Conservation (phyloP, 352 stramenopile genomes). For the Phytophthora sp. region DNA sequence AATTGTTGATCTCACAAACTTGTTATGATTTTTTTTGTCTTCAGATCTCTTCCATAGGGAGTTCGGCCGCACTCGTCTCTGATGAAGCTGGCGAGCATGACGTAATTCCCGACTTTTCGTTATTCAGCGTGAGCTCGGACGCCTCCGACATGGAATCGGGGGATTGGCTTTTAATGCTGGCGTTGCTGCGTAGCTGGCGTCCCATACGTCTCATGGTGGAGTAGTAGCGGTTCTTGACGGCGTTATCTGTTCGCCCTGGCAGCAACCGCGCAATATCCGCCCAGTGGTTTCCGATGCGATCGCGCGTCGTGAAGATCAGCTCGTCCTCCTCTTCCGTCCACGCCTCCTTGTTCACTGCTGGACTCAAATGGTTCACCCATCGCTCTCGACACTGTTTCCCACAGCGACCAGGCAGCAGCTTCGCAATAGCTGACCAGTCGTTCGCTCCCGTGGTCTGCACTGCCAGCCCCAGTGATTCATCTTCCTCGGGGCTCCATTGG, state of each 20-base stretch:
- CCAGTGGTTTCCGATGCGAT: constrained; percentile 96
- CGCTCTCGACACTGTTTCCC: constrained; percentile 97
- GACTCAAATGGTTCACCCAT: constrained; percentile 97
- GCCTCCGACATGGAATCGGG: constrained; percentile 30
- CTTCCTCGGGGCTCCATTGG: constrained; percentile 67
- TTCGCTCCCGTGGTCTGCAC: constrained; percentile 64
- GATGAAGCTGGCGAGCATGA: constrained; percentile 31
- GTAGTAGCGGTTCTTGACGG: constrained; percentile 97
- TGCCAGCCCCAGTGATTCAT: constrained; percentile 56
- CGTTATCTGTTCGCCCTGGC: constrained; percentile 95
- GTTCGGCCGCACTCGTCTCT: constrained; percentile 23
- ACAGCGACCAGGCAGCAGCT: constrained; percentile 91
- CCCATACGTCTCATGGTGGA: constrained; percentile 77
- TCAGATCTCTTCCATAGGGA: constrained; percentile 24
- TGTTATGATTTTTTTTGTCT: neutral
- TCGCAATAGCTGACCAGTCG: constrained; percentile 95
- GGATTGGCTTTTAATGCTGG: constrained; percentile 22
- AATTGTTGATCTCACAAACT: no score
- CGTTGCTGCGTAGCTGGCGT: constrained; percentile 55
- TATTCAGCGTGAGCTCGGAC: constrained; percentile 6
- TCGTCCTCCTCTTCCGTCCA: constrained; percentile 94
- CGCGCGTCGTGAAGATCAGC: constrained; percentile 77
- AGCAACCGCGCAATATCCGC: constrained; percentile 96
- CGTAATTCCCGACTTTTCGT: constrained; percentile 26
- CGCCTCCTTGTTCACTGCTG: constrained; percentile 93